Evolutionary conservation across 176 grass and related monocot genomes (phyloP).

Genomic region (Coix lacrymajobi): DNA sequence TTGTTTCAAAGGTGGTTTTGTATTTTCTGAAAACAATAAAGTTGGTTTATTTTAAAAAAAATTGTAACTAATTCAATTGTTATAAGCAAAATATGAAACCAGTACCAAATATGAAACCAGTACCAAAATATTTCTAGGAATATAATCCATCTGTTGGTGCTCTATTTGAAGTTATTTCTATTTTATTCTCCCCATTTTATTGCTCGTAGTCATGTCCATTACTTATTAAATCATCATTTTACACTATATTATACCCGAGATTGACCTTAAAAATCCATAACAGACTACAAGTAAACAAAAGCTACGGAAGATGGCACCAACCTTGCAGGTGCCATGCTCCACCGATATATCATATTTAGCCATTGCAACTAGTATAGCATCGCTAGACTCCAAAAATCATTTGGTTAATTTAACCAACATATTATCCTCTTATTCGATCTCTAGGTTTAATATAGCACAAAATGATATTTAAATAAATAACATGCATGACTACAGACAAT

Average conservation of each 20-base stretch:
- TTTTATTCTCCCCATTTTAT: background rate
- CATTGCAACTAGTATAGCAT: background rate
- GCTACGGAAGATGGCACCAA: background rate
- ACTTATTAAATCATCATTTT: background rate
- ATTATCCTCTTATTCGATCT: background rate
- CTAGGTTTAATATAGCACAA: background rate
- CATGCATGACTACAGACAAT: background rate
- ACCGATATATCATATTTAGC: background rate
- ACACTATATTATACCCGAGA: background rate
- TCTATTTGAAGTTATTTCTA: background rate
- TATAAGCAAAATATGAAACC: background rate
- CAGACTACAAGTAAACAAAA: background rate
- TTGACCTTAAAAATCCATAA: background rate
- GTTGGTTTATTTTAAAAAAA: background rate
- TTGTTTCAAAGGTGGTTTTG: background rate
- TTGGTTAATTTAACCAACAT: background rate
- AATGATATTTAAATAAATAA: background rate
- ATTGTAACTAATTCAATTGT: background rate
- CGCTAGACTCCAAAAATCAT: background rate
- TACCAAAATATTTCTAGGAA: background rate
- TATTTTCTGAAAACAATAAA: background rate
- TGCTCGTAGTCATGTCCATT: background rate
- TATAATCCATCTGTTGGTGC: background rate
- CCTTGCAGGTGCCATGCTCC: background rate
- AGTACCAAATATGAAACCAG: background rate